Evolutionary conservation across 73 alveolate genomes (phyloP).

Genomic region (Tetrahymena elliotti): DNA sequence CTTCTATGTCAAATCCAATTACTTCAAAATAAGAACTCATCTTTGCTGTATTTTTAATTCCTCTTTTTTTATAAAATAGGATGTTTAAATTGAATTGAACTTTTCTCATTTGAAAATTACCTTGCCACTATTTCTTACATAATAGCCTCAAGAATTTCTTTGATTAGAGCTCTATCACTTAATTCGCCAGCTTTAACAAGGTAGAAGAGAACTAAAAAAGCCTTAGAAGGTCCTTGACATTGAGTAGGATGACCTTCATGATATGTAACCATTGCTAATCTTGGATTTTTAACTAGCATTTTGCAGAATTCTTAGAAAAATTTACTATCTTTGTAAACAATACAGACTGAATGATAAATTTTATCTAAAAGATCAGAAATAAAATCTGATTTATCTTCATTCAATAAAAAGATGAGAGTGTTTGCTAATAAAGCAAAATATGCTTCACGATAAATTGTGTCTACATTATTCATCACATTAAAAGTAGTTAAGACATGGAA

Average conservation of each 20-base stretch:
- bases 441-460: not conserved
- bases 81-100: not conserved
- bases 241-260: not conserved
- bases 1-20: not conserved
- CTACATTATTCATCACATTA: slow-evolving; percentile 16
- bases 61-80: not conserved
- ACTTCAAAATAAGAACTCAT: not conserved
- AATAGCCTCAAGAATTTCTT: not conserved
- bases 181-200: not conserved
- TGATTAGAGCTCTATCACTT: not conserved
- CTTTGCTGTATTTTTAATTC: not conserved
- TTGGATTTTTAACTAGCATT: not conserved
- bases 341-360: not conserved
- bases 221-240: slow-evolving; percentile 9
- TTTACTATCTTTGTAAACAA: not conserved
- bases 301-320: not conserved
- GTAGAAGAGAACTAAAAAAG: not conserved
- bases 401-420: not conserved
- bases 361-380: not conserved
- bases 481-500: slow-evolving; percentile 4
- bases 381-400: not conserved
- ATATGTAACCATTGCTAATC: not conserved
- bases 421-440: slow-evolving; percentile 5
- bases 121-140: slow-evolving; percentile 6
- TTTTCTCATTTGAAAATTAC: not conserved